Base-by-base conservation (phyloP, 2,329 filamentous ascomycete species). In the Phoma sp. region DNA sequence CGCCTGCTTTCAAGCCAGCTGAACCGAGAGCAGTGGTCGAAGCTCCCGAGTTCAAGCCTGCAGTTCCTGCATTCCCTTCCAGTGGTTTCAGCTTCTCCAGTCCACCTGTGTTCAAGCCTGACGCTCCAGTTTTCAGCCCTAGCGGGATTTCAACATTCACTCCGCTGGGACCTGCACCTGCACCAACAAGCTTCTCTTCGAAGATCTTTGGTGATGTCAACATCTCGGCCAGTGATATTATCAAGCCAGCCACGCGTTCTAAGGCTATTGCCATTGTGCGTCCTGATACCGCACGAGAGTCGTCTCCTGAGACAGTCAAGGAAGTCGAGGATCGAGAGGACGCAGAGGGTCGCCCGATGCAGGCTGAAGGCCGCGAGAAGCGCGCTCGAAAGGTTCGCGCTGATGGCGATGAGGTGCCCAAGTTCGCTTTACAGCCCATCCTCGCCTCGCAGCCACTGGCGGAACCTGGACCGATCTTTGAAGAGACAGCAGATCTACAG, bases 231-330 rank as follows among this genome's bases (percentile, higher is more conserved):
- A 81, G 83, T 12, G 87, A 91, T 18, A 82, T 86, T 42, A 77
- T 85, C 23, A 89, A 89, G 66, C 83, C 87, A 6, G 73, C 77
- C 0, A 92, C 90, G 76, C 87, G 86, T 64, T 91, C 88, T 4
- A 97, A 95, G 76, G 92, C 92, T 9, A 84, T 96, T 48, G 90
- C 92, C 0, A 96, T 96, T 58, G 77, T 93, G 9, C 82, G 82
- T 32, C 90, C 90, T 1, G 81, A 86, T 50, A 61, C 59, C 52
- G 64, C 67, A 18, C 65, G 65, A 20, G 62, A 71, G 50, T 61
- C 62, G 36, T 68, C 86, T 80, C 64, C 76, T 59, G 53, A 78
- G 80, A 51, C 46, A 4, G 47, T 51, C 37, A 61, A 73, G 78
- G 58, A 74, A 72, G 2, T 70, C 74, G 42, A 69, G 72, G 38